Percentiles rank a stretch among this genome's conserved stretches.
phyloP scores from a whole-genome alignment of 768 basidiomycete species.

The Leccinum fibrillosum region DNA sequence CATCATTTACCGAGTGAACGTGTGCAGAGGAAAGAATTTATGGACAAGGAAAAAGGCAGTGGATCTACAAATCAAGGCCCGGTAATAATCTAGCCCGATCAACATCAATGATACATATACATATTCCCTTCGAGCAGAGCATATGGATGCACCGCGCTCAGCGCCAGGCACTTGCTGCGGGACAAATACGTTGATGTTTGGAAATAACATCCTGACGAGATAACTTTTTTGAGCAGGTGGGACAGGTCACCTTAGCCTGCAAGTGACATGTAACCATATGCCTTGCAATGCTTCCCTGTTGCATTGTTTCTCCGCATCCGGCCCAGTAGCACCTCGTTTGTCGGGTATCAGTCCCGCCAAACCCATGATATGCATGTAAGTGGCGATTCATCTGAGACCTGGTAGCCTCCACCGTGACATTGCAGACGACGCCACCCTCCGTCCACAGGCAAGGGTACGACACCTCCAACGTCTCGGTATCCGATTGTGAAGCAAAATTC shows the following conservation, averaged over 20 bases:
- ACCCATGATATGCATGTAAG: slow-evolving; percentile 22
- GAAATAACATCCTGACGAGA: slow-evolving; percentile 27
- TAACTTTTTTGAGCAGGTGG: slow-evolving; percentile 26
- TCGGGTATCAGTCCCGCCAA: slow-evolving; percentile 20
- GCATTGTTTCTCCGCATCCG: slow-evolving; percentile 21
- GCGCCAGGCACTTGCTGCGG: slow-evolving; percentile 14
- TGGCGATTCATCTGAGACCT: slow-evolving; percentile 27
- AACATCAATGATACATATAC: not conserved
- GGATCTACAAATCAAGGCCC: not conserved
- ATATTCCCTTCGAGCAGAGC: not conserved
- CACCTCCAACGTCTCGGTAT: not conserved
- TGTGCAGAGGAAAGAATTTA: not conserved
- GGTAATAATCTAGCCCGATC: not conserved
- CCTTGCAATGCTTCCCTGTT: slow-evolving; percentile 28
- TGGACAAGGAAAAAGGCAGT: not conserved
- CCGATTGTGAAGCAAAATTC: slow-evolving; percentile 1
- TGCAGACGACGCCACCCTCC: slow-evolving; percentile 10
- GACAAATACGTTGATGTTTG: slow-evolving; percentile 26
- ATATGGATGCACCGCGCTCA: slow-evolving; percentile 1
- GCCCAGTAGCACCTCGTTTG: slow-evolving; percentile 21
- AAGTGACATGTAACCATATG: slow-evolving; percentile 27
- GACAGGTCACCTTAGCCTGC: slow-evolving; percentile 27
- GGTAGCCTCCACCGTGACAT: slow-evolving; percentile 18
- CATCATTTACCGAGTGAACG: not conserved
- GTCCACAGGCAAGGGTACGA: slow-evolving; percentile 21